Evolutionary conservation across 192 early-diverging fungal species (phyloP), one percentile per base, ranked within the genome.

Genomic region (Gaertneriomyces semiglobifer): DNA sequence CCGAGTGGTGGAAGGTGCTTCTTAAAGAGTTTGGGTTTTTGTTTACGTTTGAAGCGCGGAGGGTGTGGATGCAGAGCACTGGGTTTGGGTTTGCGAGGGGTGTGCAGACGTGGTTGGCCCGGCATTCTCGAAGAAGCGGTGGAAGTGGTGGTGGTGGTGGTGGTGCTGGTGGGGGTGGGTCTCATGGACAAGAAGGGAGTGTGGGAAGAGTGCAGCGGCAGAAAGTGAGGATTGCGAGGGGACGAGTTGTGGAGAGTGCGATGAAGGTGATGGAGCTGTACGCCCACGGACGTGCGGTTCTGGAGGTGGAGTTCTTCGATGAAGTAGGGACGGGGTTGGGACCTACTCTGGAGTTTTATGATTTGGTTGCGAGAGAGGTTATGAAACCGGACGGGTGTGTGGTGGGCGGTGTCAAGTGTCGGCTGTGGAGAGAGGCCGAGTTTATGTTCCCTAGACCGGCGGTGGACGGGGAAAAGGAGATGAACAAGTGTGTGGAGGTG

Each of bases 281-380:
- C 67, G 88, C 88, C 12, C 80, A 74, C 6, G 72, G 75, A 4
- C 84, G 88, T 39, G 71, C 89, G 6, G 74, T 90, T 53, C 74
- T 98, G 25, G 95, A 98, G 65, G 84, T 98, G n/a, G 93, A 98
- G 71, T 98, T 93, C 62, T 88, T 88, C 69, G 92, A 93, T 60
- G 95, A 98, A 56, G 93, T 90, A 20, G 95, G 95, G 9, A 92
- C 92, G 7, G 95, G 95, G 1, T 73, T 95, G 4, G 93, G 93
- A 0, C 93, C 92, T 0, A 93, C 93, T 0, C 79, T 94, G 7
- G 95, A 98, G 73, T 98, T 98, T 69, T 98, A 93, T 70, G 75
- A 91, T 5, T 74, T 79, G 9, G 86, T 96, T 3, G 93, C 88
- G 10, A 82, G 79, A 41, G 90, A 91, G 59, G 79, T 94, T 14